phyloP scores from a whole-genome alignment of 495 filamentous ascomycete genomes.

The Xanthoparmelia taractica region DNA sequence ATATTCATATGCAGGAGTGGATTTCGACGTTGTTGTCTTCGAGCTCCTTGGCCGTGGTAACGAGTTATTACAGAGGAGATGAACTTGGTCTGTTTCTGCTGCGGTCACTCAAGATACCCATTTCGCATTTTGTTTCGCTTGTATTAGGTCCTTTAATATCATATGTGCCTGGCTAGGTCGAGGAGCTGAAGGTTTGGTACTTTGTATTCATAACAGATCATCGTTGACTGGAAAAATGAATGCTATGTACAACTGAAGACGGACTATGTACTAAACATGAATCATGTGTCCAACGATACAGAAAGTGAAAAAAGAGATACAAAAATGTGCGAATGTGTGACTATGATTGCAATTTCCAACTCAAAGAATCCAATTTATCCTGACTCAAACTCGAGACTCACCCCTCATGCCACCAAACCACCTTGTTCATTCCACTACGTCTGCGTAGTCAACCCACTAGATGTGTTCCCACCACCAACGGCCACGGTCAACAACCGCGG shows the following conservation, averaged over 20 bases:
- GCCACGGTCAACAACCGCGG: conserved; percentile 54
- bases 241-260: not conserved
- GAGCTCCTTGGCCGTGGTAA: conserved; percentile 17
- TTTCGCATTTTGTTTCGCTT: not conserved
- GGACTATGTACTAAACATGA: not conserved
- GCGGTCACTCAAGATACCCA: conserved; percentile 2
- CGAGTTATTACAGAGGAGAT: not conserved
- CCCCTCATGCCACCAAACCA: not conserved
- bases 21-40: conserved; percentile 26
- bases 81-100: not conserved
- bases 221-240: not conserved
- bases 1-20: conserved; percentile 23
- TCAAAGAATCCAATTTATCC: not conserved
- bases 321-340: not conserved
- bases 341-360: not conserved
- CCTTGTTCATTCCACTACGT: not conserved
- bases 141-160: not conserved
- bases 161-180: not conserved
- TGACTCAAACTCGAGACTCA: not conserved
- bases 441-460: conserved; percentile 4
- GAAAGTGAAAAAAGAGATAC: not conserved
- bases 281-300: not conserved
- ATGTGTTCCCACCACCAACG: conserved; percentile 46
- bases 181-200: not conserved
- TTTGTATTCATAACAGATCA: not conserved